Evolutionary conservation across 2,329 filamentous ascomycete species (phyloP), one percentile per base, ranked within the genome.

Genomic region (Alternaria arborescens): DNA sequence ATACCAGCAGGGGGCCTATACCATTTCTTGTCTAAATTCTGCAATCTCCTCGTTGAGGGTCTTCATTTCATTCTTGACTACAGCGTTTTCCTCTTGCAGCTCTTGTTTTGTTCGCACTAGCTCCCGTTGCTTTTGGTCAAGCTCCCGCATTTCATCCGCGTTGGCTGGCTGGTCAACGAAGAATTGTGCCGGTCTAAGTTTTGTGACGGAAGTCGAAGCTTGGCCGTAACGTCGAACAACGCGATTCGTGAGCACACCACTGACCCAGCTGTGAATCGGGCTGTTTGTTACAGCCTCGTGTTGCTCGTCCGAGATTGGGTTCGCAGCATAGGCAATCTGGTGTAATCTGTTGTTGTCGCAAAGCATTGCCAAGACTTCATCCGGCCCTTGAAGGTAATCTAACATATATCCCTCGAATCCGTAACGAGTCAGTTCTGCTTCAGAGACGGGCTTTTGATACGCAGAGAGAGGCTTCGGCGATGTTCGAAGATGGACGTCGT

Each of bases 111-210:
- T 82, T 4, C 68, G 72, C 55, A 79, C 77, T 2, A 83, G 61
- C 1, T 79, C 77, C 3, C 66, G 65, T 22, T 90, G 78, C 7
- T 82, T 84, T 16, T 82, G 82, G 60, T 87, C 82, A 16, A 95
- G 76, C 52, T 88, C 84, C 14, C 80, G 78, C 74, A 91, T 92
- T 36, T 82, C 89, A 22, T 86, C 81, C 4, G 80, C 80, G 72
- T 97, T 92, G 7, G 93, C 85, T 3, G 91, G 89, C 62, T 92
- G 88, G 46, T 93, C 88, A 0, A 89, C 93, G 89, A 95, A 97
- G 71, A 86, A 87, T 36, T 75, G 81, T 5, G 92, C 92, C 2
- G 78, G 79, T 16, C 77, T 82, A 14, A 97, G 80, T 55, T 82
- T 82, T 36, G 83, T 86, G 14, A 91, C 88, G 22, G 84, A 83